phyloP scores from a whole-genome alignment of 2,329 filamentous ascomycete genomes.

The Aschersonia sp. region DNA sequence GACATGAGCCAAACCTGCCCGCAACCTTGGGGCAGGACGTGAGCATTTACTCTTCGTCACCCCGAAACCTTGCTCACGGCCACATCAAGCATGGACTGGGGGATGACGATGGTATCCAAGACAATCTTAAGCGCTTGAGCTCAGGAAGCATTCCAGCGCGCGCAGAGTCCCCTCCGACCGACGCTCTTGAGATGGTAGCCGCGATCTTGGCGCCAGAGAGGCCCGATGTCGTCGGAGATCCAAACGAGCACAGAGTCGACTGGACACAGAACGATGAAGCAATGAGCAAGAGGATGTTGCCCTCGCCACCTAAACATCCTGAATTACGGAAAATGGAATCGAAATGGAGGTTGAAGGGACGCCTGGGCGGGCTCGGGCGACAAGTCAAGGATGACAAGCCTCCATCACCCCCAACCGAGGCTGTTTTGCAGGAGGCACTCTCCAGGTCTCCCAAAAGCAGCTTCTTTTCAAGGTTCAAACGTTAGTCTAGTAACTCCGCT shows the following conservation, averaged over 20 bases:
- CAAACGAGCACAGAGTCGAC: constrained; percentile 30
- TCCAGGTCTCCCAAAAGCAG: constrained; percentile 19
- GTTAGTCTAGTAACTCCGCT: constrained; percentile 11
- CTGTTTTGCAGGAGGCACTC: constrained; percentile 6
- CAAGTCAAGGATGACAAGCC: constrained; percentile 13
- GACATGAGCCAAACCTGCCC: constrained; percentile 21
- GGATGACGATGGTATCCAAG: constrained; percentile 4
- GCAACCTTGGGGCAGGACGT: constrained; percentile 19
- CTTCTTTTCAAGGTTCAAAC: constrained; percentile 30
- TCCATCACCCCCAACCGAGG: constrained; percentile 4
- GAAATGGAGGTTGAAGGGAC: constrained; percentile 31
- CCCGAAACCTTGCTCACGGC: constrained; percentile 17
- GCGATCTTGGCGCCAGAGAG: constrained; percentile 1
- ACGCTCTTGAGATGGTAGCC: constrained; percentile 1
- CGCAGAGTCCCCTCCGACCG: constrained; percentile 4
- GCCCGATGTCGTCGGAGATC: constrained; percentile 3
- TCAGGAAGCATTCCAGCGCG: constrained; percentile 18
- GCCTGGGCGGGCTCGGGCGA: constrained; percentile 20
- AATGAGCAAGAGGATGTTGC: not conserved
- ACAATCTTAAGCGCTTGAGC: constrained; percentile 19
- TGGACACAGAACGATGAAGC: constrained; percentile 44
- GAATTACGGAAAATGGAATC: constrained; percentile 30
- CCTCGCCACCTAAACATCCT: constrained; percentile 6
- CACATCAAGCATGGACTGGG: constrained; percentile 9
- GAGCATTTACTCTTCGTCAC: constrained; percentile 5